Base-by-base conservation (phyloP, 2,329 filamentous ascomycete species). In the Talaromyces marneffei region DNA sequence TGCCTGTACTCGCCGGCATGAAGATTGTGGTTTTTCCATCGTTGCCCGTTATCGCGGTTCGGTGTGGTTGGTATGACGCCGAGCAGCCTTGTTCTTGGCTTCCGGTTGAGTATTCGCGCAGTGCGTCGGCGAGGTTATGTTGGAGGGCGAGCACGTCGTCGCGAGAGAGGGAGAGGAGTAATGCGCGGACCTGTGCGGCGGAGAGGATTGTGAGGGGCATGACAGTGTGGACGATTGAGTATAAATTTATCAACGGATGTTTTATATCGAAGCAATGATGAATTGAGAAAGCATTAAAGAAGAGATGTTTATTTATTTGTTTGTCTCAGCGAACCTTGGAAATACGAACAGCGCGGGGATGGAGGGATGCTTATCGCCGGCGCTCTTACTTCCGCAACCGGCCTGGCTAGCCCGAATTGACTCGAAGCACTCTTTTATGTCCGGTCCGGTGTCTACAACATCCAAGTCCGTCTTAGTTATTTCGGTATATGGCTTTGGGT, bases 101-200 rank as follows among this genome's bases (percentile, higher is more conserved):
- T 3, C 83, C 81, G 14, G 84, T 86, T 0, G 85, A 88, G 68
- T 88, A 89, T 68, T 85, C 83, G 66, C 85, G 83, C 4, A 88
- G 76, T 0, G 84, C 83, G 62, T 86, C 82, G 25, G 82, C 81
- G 4, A 88, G 80, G 25, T 79, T 81, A 65, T 79, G 73, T 63
- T 87, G 85, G 7, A 88, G 75, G n/a, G 80, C 73, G 27, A 80
- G 67, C 29, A 87, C 79, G 66, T 87, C 84, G 58, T 85, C 80
- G 57, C 79, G 80, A 40, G 74, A 80, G 56, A 87, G 75, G 12
- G 82, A 80, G 52, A 83, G 77, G 7, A 87, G 78, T 7, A 87
- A 72, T 4, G 73, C 74, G 62, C 78, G 80, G 31, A 87, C 82
- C 65, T 87, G 81, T 12, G 76, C 67, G 67, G 84, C 80, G 25